Evolutionary conservation across 768 basidiomycete genomes (phyloP).

Genomic region (Russula earlei): DNA sequence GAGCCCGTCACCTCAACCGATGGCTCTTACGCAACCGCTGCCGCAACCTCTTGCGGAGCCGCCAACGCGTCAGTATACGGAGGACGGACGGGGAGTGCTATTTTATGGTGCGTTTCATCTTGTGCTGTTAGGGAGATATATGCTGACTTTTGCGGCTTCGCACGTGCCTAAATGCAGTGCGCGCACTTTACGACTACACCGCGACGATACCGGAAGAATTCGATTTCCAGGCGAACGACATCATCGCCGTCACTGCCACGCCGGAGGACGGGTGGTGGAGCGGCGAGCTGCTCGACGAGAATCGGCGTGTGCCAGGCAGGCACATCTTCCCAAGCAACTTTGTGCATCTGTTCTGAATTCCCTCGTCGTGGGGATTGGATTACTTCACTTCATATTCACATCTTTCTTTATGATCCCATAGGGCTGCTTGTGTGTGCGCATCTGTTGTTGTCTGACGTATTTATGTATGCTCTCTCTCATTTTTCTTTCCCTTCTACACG

Average conservation of each 20-base stretch:
- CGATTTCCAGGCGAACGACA: conserved; percentile 90
- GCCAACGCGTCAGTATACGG: conserved; percentile 71
- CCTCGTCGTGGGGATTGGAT: too few species aligned
- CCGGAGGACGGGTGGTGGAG: conserved; percentile 99
- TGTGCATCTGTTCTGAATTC: conserved; percentile 58
- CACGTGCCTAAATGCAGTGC: conserved; percentile 39
- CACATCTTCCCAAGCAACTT: conserved; percentile 87
- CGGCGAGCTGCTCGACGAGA: conserved; percentile 75
- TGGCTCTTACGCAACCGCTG: conserved; percentile 19
- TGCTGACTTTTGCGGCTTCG: too few species aligned
- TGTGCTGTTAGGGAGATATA: not conserved
- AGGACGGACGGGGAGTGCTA: conserved; percentile 71
- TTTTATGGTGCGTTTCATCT: conserved; percentile 65
- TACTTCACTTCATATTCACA: too few species aligned
- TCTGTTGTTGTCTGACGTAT: not conserved
- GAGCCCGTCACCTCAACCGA: conserved; percentile 44
- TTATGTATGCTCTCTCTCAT: not conserved
- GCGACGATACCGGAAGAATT: conserved; percentile 90
- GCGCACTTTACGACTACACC: conserved; percentile 80
- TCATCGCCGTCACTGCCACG: conserved; percentile 89
- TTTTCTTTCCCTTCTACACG: not conserved
- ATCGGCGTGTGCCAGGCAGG: conserved; percentile 56
- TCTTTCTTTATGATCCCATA: too few species aligned
- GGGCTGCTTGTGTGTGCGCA: not conserved
- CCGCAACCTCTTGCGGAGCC: conserved; percentile 22